Evolutionary conservation across 129 eudicot genomes (phyloP), one percentile per base, ranked within the genome.

Genomic region (Lactuca saligna): DNA sequence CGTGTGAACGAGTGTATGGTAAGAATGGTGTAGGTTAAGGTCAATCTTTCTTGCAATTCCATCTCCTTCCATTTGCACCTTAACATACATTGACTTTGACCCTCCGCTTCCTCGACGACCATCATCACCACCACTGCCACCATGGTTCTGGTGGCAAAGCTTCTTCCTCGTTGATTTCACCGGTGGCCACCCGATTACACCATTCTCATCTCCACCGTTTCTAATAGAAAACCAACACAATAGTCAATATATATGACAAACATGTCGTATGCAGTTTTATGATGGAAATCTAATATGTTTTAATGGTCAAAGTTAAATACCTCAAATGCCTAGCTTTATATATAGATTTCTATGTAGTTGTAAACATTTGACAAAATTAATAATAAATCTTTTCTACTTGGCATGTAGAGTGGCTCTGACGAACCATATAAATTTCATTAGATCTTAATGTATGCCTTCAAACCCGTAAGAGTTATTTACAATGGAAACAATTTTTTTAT

Each of bases 1-100:
- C 68, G 79, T 72, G 58, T 55, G 54, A 69, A 62, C 60, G n/a
- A 89, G 92, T 11, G 88, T 17, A 25, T 82, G 73, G 73, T 79
- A 84, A 80, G 88, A 89, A 16, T 60, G 42, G 55, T 83, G 72
- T 37, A 64, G 65, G 55, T 73, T 80, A 6, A 89, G 53, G 71
- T 86, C 85, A 61, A 89, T 65, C 80, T 89, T 89, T 70, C 96
- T 80, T 62, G 90, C 88, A 16, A 89, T 89, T 55, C 82, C 80
- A 61, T 74, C 85, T 60, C 96, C 96, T 58, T 89, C 96, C 88
- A 89, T 89, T 31, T 86, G 86, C 76, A 86, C 96, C 70, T 89
- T 89, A 37, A 89, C 96, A 54, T 64, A 89, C 80, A 50, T 68
- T 7, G 85, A 73, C 3, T 73, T 78, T 66, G 64, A 56, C 57